Percentiles rank a stretch among this genome's conserved stretches.
Evolutionary conservation across 371 early-diverging fungal genomes (phyloP).

Genomic region (Batrachochytrium dendrobatidis): DNA sequence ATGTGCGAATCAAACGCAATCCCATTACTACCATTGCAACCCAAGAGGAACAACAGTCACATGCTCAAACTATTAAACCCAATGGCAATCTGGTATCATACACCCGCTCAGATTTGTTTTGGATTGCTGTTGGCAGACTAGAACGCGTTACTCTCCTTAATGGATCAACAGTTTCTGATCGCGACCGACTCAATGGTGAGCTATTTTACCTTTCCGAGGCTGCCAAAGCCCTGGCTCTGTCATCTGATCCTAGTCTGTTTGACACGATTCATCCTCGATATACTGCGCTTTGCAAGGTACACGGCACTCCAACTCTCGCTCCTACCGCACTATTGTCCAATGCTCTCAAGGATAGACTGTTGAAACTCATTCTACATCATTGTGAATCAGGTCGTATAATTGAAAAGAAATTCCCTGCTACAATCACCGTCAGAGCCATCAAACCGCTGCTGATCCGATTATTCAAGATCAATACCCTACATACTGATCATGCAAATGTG

Average conservation of each 20-base stretch:
- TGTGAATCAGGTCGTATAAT: constrained; percentile 20
- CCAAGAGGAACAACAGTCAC: too few relatives aligned
- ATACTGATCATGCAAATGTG: too few relatives aligned
- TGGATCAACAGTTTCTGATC: constrained; percentile 39
- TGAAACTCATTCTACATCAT: constrained; percentile 28
- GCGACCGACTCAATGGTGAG: constrained; percentile 62
- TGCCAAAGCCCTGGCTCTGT: constrained; percentile 36
- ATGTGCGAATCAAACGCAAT: constrained; percentile 44
- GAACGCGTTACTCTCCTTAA: constrained; percentile 23
- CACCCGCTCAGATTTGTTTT: constrained; percentile 12
- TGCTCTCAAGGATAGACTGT: constrained; percentile 55
- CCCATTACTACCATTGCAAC: constrained; percentile 28
- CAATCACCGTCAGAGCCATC: constrained; percentile 44
- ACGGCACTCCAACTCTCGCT: constrained; percentile 46
- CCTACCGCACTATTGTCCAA: constrained; percentile 37
- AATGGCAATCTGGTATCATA: background rate
- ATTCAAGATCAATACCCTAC: too few relatives aligned
- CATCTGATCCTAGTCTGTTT: constrained; percentile 36
- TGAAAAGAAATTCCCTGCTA: constrained; percentile 44
- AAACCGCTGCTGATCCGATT: constrained; percentile 20
- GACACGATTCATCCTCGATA: constrained; percentile 49
- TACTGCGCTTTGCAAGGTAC: constrained; percentile 38
- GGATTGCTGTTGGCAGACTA: constrained; percentile 24
- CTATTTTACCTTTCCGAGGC: constrained; percentile 59
- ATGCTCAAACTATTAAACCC: too few relatives aligned